These are phyloP conservation scores for maize (Zea mays) DNA, from an alignment of 176 grass and related monocot genomes.

Conservation along the genomic window DNA sequence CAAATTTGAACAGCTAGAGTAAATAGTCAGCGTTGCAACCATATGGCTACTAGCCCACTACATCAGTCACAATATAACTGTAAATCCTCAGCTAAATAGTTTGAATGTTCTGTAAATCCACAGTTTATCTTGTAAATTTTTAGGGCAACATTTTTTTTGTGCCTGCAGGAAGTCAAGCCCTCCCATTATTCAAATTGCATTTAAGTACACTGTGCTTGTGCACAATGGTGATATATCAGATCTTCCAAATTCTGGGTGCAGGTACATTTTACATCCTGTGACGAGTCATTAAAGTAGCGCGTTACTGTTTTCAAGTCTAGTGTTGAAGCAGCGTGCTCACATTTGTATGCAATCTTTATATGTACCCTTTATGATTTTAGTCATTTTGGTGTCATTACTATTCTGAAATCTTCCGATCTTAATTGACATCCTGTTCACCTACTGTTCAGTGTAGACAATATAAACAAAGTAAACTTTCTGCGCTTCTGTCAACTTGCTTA, in stretches of 20 bases:
- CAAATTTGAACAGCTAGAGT: background rate
- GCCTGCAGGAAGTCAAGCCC: slow-evolving; percentile 48
- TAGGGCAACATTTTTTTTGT: slow-evolving; percentile 4
- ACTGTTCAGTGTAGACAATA: slow-evolving; percentile 4
- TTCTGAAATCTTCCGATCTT: slow-evolving; percentile 9
- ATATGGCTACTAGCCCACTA: background rate
- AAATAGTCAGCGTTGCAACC: background rate
- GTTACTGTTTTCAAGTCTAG: background rate
- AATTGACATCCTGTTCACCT: background rate
- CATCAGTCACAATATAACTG: slow-evolving; percentile 5
- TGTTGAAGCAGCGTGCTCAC: background rate
- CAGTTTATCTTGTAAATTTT: slow-evolving; percentile 24
- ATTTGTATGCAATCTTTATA: background rate
- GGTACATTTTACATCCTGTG: slow-evolving; percentile 31
- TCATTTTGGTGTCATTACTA: background rate
- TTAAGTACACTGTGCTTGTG: slow-evolving; percentile 84
- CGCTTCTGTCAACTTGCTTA: slow-evolving; percentile 14
- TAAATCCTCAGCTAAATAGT: slow-evolving; percentile 17
- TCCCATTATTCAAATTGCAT: slow-evolving; percentile 89
- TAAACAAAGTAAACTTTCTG: background rate
- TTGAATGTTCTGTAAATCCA: slow-evolving; percentile 2
- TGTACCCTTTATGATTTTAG: background rate
- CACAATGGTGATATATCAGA: slow-evolving; percentile 48
- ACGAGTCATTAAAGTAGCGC: background rate
- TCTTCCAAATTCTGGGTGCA: slow-evolving; percentile 39